Evolutionary conservation across 768 basidiomycete species (phyloP).

Genomic region (Pisolithus tinctorius): DNA sequence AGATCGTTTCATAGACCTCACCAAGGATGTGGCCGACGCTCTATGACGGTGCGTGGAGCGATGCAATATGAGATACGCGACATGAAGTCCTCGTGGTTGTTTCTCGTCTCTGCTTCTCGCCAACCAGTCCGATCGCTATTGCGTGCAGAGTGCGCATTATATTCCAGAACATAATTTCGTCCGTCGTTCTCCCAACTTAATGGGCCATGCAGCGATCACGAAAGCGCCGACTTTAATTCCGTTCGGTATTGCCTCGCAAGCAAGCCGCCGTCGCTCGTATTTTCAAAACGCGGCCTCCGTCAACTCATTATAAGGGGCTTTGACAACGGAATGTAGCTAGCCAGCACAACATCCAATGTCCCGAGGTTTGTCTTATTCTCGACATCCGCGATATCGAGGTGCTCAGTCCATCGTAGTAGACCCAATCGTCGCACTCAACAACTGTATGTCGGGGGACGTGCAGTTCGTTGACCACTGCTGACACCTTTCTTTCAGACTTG

Average conservation of each 20-base stretch:
- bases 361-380: constrained; percentile 7
- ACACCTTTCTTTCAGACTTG: constrained; percentile 36
- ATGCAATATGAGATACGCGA: constrained; percentile 31
- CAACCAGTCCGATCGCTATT: constrained; percentile 28
- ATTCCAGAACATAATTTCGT: constrained; percentile 24
- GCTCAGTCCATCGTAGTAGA: constrained; percentile 19
- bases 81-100: constrained; percentile 29
- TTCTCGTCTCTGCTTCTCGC: constrained; percentile 26
- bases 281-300: constrained; percentile 12
- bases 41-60: constrained; percentile 23
- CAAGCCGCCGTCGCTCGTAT: constrained; percentile 21
- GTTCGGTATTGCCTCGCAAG: constrained; percentile 21
- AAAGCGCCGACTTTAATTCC: constrained; percentile 21
- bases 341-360: constrained; percentile 18
- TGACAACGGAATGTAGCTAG: constrained; percentile 9
- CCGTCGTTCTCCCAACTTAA: constrained; percentile 17
- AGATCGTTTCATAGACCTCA: constrained; percentile 16
- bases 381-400: background rate
- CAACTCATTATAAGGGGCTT: constrained; percentile 21
- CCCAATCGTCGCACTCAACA: constrained; percentile 32
- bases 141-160: constrained; percentile 26
- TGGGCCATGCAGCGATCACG: constrained; percentile 24
- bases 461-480: background rate
- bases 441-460: constrained; percentile 26
- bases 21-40: constrained; percentile 16